Evolutionary conservation across 306 rosid species (phyloP).

Genomic region (Vigna mungo): DNA sequence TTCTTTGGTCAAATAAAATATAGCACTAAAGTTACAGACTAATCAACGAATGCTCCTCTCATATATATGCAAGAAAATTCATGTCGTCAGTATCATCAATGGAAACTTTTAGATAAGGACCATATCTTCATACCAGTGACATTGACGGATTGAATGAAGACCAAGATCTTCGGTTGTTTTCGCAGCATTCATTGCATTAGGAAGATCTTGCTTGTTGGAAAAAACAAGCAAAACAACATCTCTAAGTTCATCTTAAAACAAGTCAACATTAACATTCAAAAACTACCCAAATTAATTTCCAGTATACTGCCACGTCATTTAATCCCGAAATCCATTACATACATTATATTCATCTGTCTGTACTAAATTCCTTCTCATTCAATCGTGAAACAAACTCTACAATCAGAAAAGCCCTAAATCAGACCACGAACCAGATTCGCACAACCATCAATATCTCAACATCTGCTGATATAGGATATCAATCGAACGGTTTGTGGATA

Average conservation of each 20-base stretch:
- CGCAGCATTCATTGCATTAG: constrained; percentile 98
- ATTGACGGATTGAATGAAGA: constrained; percentile 94
- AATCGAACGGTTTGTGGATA: too few species aligned
- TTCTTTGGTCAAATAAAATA: background rate
- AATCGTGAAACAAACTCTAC: too few species aligned
- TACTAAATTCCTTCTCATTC: too few species aligned
- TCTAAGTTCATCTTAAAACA: constrained; percentile 88
- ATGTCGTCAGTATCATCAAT: background rate
- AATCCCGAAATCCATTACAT: constrained; percentile 9
- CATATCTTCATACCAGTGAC: constrained; percentile 78
- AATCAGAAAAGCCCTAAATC: too few species aligned
- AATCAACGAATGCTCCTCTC: constrained; percentile 9
- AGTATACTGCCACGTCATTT: background rate
- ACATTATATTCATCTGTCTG: background rate
- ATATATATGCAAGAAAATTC: constrained; percentile 31
- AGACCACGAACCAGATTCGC: too few species aligned
- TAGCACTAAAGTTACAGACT: background rate
- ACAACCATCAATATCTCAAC: too few species aligned
- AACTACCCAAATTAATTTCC: constrained; percentile 18
- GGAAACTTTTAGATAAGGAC: constrained; percentile 21
- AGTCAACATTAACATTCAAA: constrained; percentile 28
- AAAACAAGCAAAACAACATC: constrained; percentile 96
- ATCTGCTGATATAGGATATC: too few species aligned
- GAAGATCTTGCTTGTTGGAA: constrained; percentile 99
- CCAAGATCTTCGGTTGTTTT: constrained; percentile 98